A percentile compares a stretch with the other conserved stretches of the same genome.
Evolutionary conservation across 2,329 filamentous ascomycete species (phyloP).

Genomic region (Phyllosticta ampelicida): DNA sequence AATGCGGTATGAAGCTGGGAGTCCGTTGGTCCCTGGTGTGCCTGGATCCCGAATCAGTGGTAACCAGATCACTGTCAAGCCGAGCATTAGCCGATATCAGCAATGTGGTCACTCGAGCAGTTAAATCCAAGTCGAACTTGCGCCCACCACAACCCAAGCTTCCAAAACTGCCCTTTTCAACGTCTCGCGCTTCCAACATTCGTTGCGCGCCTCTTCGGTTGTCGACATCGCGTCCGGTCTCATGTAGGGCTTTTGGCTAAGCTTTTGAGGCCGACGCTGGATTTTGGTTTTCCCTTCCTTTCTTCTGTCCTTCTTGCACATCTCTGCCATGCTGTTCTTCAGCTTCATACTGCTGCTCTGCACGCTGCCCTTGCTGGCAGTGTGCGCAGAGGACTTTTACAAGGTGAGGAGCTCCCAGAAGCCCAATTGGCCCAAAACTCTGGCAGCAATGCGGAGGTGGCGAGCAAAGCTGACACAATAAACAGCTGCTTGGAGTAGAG

Average conservation of each 20-base stretch:
- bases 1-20: not conserved
- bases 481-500: conserved; percentile 68
- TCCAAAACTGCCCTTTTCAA: not conserved
- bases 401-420: conserved; percentile 46
- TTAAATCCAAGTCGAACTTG: not conserved
- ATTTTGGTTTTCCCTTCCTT: not conserved
- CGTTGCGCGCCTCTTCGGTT: not conserved
- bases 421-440: not conserved
- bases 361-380: conserved; percentile 32
- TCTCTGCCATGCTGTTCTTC: conserved; percentile 9
- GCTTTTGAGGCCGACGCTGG: not conserved
- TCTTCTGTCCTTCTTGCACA: not conserved
- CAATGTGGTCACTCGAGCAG: not conserved
- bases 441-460: not conserved
- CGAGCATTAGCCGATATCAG: not conserved
- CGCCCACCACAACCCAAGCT: not conserved
- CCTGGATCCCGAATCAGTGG: not conserved
- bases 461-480: conserved; percentile 5
- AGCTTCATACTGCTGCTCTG: conserved; percentile 26
- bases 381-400: conserved; percentile 61
- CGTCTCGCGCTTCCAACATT: not conserved
- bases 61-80: not conserved
- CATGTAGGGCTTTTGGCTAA: conserved; percentile 4
- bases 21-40: not conserved
- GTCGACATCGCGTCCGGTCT: not conserved